Conservation (phyloP, 202 grass and related monocot genomes). For the Schoenoplectus tabernaemontani region DNA sequence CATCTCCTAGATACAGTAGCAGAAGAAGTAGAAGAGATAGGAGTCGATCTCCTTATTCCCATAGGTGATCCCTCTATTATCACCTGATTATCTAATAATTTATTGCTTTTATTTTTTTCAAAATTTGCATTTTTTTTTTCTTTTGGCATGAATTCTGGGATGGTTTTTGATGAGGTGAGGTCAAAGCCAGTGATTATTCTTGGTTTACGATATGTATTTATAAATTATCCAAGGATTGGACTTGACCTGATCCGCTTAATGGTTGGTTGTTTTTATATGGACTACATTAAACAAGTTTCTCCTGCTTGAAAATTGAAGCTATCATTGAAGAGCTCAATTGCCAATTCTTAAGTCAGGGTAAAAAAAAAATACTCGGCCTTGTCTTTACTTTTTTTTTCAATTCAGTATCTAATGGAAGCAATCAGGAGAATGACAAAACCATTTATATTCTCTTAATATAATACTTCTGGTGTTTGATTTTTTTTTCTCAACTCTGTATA, state of each 20-base stretch:
- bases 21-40: slow-evolving; percentile 23
- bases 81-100: not conserved
- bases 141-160: not conserved
- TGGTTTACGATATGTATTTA: no score
- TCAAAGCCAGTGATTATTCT: no score
- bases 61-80: slow-evolving; percentile 22
- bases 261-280: not conserved
- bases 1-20: slow-evolving; percentile 23
- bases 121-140: not conserved
- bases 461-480: no score
- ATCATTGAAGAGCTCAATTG: not conserved
- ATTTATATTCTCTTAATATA: no score
- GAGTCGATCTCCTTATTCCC: slow-evolving; percentile 26
- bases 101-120: not conserved
- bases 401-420: not conserved
- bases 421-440: not conserved
- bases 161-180: not conserved
- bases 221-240: no score
- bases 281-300: not conserved
- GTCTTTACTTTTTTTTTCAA: not conserved
- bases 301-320: not conserved
- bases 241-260: no score
- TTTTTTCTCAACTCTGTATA: not conserved
- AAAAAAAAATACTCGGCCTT: no score
- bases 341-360: not conserved